Evolutionary conservation across 768 basidiomycete species (phyloP).

Genomic region (Podaxis sp.): DNA sequence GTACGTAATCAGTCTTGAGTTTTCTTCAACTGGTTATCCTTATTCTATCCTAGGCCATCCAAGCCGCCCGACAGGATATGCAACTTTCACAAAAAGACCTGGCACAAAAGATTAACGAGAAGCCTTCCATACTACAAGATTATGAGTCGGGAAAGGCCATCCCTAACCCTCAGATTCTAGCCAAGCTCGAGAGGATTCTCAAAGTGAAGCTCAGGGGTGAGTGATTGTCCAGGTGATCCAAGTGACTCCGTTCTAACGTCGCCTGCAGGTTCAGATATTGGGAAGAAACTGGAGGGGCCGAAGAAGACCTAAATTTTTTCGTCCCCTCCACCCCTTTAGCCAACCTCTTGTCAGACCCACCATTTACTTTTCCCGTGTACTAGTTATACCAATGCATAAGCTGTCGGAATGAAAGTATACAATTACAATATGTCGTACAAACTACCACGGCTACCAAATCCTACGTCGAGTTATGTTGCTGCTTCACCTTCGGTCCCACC

Average conservation of each 20-base stretch:
- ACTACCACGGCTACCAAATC: neutral
- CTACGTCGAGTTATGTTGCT: neutral
- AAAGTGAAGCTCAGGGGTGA: slow-evolving; percentile 88
- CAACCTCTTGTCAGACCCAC: neutral
- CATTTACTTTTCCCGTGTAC: neutral
- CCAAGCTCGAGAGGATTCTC: slow-evolving; percentile 83
- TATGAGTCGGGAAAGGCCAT: slow-evolving; percentile 88
- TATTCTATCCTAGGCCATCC: slow-evolving; percentile 60
- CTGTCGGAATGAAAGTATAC: slow-evolving; percentile 5
- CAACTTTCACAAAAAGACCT: slow-evolving; percentile 89
- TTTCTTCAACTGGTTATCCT: slow-evolving; percentile 12
- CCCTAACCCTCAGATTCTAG: slow-evolving; percentile 82
- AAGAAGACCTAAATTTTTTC: slow-evolving; percentile 45
- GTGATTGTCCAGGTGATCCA: slow-evolving; percentile 21
- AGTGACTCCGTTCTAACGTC: slow-evolving; percentile 10
- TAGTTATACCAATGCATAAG: slow-evolving; percentile 5
- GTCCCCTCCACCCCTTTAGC: slow-evolving; percentile 3
- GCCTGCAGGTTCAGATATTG: slow-evolving; percentile 68
- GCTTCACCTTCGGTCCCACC: slow-evolving; percentile 16
- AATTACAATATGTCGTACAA: slow-evolving; percentile 1
- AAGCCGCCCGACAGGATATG: slow-evolving; percentile 73
- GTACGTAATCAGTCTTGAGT: slow-evolving; percentile 38
- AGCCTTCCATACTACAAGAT: slow-evolving; percentile 83
- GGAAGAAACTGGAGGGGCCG: slow-evolving; percentile 79
- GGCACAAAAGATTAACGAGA: slow-evolving; percentile 92